Conservation (phyloP, 2,329 filamentous ascomycete species). For the Alternaria conjuncta region DNA sequence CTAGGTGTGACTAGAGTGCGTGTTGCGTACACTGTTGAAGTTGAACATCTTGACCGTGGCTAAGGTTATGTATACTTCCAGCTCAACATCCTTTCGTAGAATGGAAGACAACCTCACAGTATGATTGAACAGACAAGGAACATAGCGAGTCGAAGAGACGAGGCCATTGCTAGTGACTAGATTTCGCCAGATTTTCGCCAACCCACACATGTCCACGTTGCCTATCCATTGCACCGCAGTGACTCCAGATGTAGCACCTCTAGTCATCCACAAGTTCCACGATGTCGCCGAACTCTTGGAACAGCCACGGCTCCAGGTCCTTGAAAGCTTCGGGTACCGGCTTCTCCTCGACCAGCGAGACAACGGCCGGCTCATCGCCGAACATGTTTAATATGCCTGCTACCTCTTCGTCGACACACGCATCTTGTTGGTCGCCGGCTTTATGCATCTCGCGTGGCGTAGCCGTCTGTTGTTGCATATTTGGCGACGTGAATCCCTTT, state of each 20-base stretch:
- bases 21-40: not conserved
- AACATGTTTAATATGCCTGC: not conserved
- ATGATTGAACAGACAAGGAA: not conserved
- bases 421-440: not conserved
- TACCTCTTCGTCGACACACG: not conserved
- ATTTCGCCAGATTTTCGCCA: too few species aligned
- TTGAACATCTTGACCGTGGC: not conserved
- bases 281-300: slow-evolving; percentile 49
- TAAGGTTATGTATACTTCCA: not conserved
- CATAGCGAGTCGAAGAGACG: not conserved
- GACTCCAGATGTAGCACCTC: not conserved
- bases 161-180: not conserved
- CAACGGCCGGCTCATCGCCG: not conserved
- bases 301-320: slow-evolving; percentile 48
- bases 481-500: not conserved
- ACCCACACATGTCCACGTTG: not conserved
- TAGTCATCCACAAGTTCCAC: slow-evolving; percentile 45
- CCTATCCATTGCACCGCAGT: not conserved
- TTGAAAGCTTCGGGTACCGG: slow-evolving; percentile 33
- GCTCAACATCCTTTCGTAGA: not conserved
- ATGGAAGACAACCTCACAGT: rapidly evolving
- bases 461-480: not conserved
- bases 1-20: not conserved
- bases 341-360: slow-evolving; percentile 1
- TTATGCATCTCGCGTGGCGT: not conserved